These are phyloP conservation scores for Onygena corvina DNA, from an alignment of 2,329 filamentous ascomycete genomes.

Conservation along the genomic window DNA sequence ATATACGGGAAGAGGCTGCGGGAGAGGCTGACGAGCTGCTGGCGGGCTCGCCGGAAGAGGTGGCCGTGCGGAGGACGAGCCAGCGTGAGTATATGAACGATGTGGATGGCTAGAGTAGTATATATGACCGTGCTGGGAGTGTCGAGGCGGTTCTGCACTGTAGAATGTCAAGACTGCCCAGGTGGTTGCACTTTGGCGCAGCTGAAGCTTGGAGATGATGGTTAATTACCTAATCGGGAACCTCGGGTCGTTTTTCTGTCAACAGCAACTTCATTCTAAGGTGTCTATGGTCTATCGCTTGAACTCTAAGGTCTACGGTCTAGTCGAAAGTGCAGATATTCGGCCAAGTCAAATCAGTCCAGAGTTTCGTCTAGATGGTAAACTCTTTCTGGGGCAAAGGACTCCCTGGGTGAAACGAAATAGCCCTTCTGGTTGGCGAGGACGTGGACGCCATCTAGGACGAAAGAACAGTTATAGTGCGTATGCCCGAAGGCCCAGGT, in stretches of 20 bases:
- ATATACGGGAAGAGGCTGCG: slow-evolving; percentile 53
- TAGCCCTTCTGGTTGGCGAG: slow-evolving; percentile 32
- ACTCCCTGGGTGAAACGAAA: slow-evolving; percentile 22
- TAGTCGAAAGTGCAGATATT: not conserved
- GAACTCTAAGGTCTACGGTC: not conserved
- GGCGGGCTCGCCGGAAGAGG: not conserved
- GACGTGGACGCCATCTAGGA: slow-evolving; percentile 17
- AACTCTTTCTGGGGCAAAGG: slow-evolving; percentile 22
- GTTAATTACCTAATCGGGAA: too few relatives aligned
- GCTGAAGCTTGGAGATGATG: not conserved
- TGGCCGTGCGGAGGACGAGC: not conserved
- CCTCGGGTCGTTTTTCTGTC: not conserved
- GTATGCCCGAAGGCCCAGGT: slow-evolving; percentile 38
- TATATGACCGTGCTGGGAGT: too few relatives aligned
- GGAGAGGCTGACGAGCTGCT: slow-evolving; percentile 32
- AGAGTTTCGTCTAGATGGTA: slow-evolving; percentile 8
- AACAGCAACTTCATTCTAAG: too few relatives aligned
- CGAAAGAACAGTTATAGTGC: slow-evolving; percentile 31
- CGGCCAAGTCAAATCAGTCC: not conserved
- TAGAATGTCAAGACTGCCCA: too few relatives aligned
- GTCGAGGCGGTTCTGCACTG: too few relatives aligned
- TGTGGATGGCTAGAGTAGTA: too few relatives aligned
- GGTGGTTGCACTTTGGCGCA: too few relatives aligned
- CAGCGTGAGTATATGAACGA: too few relatives aligned
- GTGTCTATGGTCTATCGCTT: not conserved